Percentiles rank a stretch among this genome's conserved stretches.
phyloP scores from a whole-genome alignment of 768 basidiomycete species.

The Psilocybe tampanensis region DNA sequence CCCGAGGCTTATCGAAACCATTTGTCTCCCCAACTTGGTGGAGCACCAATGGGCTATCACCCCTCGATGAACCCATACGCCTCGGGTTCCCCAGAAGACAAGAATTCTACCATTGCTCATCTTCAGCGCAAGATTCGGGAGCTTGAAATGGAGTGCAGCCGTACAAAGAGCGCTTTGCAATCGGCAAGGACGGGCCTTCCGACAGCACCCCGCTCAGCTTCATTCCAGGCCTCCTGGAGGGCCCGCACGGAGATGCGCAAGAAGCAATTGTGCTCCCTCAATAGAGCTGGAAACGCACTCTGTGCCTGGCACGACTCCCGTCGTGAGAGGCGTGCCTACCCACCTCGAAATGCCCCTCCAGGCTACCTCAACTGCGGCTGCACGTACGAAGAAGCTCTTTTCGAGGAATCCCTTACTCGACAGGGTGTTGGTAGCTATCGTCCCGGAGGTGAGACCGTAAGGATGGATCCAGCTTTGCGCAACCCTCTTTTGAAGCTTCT shows the following conservation, averaged over 20 bases:
- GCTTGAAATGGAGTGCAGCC: slow-evolving; percentile 61
- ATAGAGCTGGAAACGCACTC: slow-evolving; percentile 86
- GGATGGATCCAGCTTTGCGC: slow-evolving; percentile 87
- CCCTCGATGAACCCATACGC: slow-evolving; percentile 17
- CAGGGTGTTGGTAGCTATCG: slow-evolving; percentile 82
- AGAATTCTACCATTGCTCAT: slow-evolving; percentile 36
- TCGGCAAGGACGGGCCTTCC: slow-evolving; percentile 17
- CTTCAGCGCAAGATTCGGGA: slow-evolving; percentile 63
- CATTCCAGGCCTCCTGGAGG: slow-evolving; percentile 68
- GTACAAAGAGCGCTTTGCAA: slow-evolving; percentile 41
- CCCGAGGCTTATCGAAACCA: slow-evolving; percentile 2
- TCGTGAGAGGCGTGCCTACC: slow-evolving; percentile 74
- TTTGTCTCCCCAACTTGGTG: slow-evolving; percentile 13
- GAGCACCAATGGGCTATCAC: slow-evolving; percentile 18
- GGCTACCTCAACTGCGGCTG: slow-evolving; percentile 87
- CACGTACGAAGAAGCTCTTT: slow-evolving; percentile 81
- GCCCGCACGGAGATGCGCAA: slow-evolving; percentile 73
- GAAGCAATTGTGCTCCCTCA: slow-evolving; percentile 75
- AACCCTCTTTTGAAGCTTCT: slow-evolving; percentile 78
- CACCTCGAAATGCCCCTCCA: slow-evolving; percentile 79
- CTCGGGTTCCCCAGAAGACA: slow-evolving; percentile 24
- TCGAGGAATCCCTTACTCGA: slow-evolving; percentile 81
- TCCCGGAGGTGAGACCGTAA: slow-evolving; percentile 83
- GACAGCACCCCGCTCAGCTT: slow-evolving; percentile 40
- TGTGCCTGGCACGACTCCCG: slow-evolving; percentile 92